Evolutionary conservation across 2,329 filamentous ascomycete genomes (phyloP).

Genomic region (Xylaria sp.): DNA sequence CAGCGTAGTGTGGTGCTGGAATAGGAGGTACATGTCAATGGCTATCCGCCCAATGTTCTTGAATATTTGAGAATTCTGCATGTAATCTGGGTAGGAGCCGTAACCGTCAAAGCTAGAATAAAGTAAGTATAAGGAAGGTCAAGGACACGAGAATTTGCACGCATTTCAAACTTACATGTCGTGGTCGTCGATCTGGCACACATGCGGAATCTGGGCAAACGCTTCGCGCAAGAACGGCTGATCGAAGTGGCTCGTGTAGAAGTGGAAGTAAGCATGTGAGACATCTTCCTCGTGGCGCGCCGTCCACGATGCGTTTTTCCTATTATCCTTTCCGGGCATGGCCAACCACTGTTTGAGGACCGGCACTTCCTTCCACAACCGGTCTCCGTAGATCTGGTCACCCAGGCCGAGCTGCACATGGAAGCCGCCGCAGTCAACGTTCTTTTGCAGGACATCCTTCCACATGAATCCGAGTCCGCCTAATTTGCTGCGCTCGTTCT

Average conservation of each 20-base stretch:
- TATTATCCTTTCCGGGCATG: constrained; percentile 88
- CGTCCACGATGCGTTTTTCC: constrained; percentile 90
- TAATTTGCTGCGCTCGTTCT: constrained; percentile 81
- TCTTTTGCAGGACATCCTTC: constrained; percentile 98
- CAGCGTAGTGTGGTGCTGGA: constrained; percentile 95
- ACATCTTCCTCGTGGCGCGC: constrained; percentile 95
- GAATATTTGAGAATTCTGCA: constrained; percentile 97
- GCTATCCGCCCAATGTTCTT: constrained; percentile 96
- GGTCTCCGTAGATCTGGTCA: constrained; percentile 93
- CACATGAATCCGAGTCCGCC: constrained; percentile 96
- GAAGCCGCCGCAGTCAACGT: constrained; percentile 93
- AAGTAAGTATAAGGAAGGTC: constrained; percentile 14
- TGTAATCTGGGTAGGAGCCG: constrained; percentile 95
- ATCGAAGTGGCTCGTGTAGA: constrained; percentile 97
- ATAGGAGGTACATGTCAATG: constrained; percentile 96
- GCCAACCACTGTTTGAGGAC: constrained; percentile 93
- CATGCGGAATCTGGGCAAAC: constrained; percentile 94
- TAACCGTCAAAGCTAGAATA: constrained; percentile 84
- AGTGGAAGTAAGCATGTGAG: constrained; percentile 96
- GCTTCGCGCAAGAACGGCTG: constrained; percentile 93
- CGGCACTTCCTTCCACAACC: constrained; percentile 94
- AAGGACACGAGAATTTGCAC: neutral
- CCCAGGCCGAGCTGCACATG: constrained; percentile 91
- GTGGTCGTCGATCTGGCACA: constrained; percentile 92
- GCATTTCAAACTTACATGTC: constrained; percentile 76